Evolutionary conservation across 2,329 filamentous ascomycete species (phyloP).

Genomic region (Macroventuria anomochaeta): DNA sequence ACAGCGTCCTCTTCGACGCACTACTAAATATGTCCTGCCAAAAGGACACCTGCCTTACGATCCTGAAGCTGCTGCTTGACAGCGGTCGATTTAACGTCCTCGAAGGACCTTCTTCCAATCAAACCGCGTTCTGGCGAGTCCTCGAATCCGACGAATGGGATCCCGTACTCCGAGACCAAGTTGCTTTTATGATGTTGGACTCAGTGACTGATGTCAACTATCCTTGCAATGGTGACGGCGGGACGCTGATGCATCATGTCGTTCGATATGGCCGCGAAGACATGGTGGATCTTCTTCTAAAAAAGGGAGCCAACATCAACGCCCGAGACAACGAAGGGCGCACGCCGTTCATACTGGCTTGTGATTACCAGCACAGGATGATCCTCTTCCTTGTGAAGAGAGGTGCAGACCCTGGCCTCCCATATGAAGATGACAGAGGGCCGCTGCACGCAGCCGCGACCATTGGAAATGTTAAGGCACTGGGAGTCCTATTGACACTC

Average conservation of each 20-base stretch:
- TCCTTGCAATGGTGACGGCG: slow-evolving; percentile 21
- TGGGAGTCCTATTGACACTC: slow-evolving; percentile 12
- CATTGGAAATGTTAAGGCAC: slow-evolving; percentile 13
- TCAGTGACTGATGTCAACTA: slow-evolving; percentile 20
- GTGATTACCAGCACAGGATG: slow-evolving; percentile 13
- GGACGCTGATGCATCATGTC: slow-evolving; percentile 30
- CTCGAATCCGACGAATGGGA: slow-evolving; percentile 13
- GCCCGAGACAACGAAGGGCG: slow-evolving; percentile 12
- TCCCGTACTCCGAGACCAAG: slow-evolving; percentile 5
- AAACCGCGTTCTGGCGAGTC: slow-evolving; percentile 24
- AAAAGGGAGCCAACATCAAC: slow-evolving; percentile 56
- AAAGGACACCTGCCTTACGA: slow-evolving; percentile 13
- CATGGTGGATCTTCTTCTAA: slow-evolving; percentile 77
- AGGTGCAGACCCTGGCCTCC: slow-evolving; percentile 19
- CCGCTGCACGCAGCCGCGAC: slow-evolving; percentile 26
- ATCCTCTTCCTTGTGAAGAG: slow-evolving; percentile 12
- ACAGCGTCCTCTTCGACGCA: slow-evolving; percentile 1
- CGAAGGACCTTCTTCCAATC: slow-evolving; percentile 11
- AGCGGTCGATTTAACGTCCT: slow-evolving; percentile 26
- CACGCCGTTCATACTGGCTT: slow-evolving; percentile 27
- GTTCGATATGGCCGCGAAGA: slow-evolving; percentile 59
- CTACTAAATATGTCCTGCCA: slow-evolving; percentile 6
- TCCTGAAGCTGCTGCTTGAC: slow-evolving; percentile 24
- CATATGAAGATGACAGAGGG: slow-evolving; percentile 14
- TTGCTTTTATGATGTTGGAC: slow-evolving; percentile 30